Evolutionary conservation across 2,329 filamentous ascomycete genomes (phyloP).

Genomic region (Trichoderma sp.): DNA sequence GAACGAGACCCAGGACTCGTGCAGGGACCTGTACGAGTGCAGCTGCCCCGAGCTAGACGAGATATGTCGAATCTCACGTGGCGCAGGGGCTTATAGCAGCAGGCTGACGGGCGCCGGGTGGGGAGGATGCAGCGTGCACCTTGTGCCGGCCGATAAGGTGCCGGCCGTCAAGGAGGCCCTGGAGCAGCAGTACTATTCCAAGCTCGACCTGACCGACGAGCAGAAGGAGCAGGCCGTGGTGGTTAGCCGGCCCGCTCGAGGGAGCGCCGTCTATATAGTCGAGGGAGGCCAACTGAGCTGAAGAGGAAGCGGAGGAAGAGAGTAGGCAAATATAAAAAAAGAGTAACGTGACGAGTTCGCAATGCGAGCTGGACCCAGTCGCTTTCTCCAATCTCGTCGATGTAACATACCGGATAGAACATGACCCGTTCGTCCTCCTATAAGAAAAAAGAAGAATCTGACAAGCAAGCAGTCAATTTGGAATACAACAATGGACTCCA

Average conservation of each 20-base stretch:
- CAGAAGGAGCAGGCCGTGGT: constrained; percentile 80
- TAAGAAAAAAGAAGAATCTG: not conserved
- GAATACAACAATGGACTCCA: too few species aligned
- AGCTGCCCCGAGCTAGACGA: constrained; percentile 91
- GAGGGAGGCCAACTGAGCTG: constrained; percentile 35
- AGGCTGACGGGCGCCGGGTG: constrained; percentile 91
- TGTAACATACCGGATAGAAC: not conserved
- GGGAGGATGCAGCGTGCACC: constrained; percentile 94
- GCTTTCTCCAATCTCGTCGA: not conserved
- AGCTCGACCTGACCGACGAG: constrained; percentile 66
- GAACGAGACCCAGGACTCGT: constrained; percentile 87
- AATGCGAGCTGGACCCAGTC: not conserved
- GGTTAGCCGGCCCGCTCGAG: constrained; percentile 82
- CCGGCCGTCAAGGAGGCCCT: constrained; percentile 75
- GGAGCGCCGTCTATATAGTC: constrained; percentile 59
- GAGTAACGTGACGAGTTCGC: not conserved
- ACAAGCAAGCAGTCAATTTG: not conserved
- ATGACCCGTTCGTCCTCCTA: not conserved
- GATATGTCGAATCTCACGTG: constrained; percentile 76
- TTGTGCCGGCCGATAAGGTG: constrained; percentile 83
- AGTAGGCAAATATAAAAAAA: not conserved
- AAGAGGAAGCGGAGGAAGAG: not conserved
- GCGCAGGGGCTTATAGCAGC: constrained; percentile 80
- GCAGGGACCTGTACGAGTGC: constrained; percentile 85
- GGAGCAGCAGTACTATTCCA: constrained; percentile 79